phyloP scores from a whole-genome alignment of 768 basidiomycete species.

The Phylloporus sp. region DNA sequence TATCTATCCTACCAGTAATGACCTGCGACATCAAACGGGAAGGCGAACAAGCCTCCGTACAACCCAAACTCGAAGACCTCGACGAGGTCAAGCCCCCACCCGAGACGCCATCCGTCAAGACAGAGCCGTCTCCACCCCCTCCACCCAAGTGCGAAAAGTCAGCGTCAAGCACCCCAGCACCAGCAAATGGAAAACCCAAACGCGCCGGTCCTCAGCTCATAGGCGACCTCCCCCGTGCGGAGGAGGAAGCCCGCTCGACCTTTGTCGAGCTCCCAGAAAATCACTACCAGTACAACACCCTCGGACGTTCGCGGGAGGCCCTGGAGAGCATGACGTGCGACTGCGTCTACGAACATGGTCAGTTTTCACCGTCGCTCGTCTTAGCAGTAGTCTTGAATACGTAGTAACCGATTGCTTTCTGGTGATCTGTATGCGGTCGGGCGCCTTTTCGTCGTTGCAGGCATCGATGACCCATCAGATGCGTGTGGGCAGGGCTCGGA shows the following conservation, averaged over 20 bases:
- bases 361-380: conserved; percentile 34
- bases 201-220: conserved; percentile 62
- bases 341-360: conserved; percentile 78
- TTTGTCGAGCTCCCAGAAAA: conserved; percentile 74
- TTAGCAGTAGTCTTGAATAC: conserved; percentile 25
- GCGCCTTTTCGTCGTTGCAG: conserved; percentile 38
- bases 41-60: conserved; percentile 5
- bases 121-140: conserved; percentile 30
- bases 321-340: conserved; percentile 96
- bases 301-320: conserved; percentile 85
- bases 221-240: conserved; percentile 71
- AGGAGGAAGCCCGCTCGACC: conserved; percentile 61
- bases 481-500: conserved; percentile 87
- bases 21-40: conserved; percentile 13
- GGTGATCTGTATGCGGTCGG: conserved; percentile 11
- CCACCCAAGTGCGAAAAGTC: conserved; percentile 30
- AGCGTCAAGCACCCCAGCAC: conserved; percentile 34
- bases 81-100: conserved; percentile 25
- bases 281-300: conserved; percentile 79
- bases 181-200: conserved; percentile 32
- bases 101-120: conserved; percentile 25
- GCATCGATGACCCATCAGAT: conserved; percentile 48
- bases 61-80: conserved; percentile 19
- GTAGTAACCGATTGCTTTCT: conserved; percentile 24
- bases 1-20: conserved; percentile 12